A percentile compares a stretch with the other conserved stretches of the same genome.
Conservation (phyloP, 2,329 filamentous ascomycete genomes). For the Colletotrichum brevisporum region DNA sequence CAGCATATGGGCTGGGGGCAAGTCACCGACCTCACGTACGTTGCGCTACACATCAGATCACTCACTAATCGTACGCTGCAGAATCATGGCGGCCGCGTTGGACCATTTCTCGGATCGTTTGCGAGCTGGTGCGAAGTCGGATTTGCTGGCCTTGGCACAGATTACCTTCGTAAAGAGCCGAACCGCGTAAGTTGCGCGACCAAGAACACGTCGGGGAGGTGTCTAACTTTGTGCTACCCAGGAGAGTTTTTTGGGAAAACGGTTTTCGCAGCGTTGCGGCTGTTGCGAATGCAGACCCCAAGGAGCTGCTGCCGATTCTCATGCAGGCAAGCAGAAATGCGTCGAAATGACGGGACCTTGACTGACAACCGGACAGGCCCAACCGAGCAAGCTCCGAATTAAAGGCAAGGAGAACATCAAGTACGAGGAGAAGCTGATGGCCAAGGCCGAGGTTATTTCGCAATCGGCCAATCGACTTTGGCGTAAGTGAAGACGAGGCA, state of each 20-base stretch:
- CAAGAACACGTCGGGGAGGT: constrained; percentile 2
- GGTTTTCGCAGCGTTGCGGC: constrained; percentile 78
- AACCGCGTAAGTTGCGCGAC: constrained; percentile 68
- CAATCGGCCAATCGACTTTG: constrained; percentile 78
- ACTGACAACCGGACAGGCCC: constrained; percentile 63
- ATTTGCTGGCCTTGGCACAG: constrained; percentile 78
- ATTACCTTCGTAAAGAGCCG: constrained; percentile 84
- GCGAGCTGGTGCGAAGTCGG: constrained; percentile 78
- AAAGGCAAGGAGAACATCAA: constrained; percentile 70
- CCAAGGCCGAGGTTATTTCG: constrained; percentile 78
- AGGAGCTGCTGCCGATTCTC: constrained; percentile 78
- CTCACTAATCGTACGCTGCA: constrained; percentile 46
- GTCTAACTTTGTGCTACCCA: constrained; percentile 40
- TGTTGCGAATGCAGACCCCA: constrained; percentile 77
- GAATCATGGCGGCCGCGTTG: constrained; percentile 78
- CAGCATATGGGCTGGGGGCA: constrained; percentile 81
- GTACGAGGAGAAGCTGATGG: constrained; percentile 73
- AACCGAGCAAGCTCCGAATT: constrained; percentile 74
- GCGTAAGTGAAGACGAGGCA: constrained; percentile 61
- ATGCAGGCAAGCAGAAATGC: constrained; percentile 68
- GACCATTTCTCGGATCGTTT: constrained; percentile 83
- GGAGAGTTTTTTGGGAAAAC: constrained; percentile 80
- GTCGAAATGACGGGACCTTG: not conserved
- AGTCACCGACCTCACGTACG: constrained; percentile 41
- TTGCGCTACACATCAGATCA: constrained; percentile 3